phyloP scores from a whole-genome alignment of 768 basidiomycete species.

The Auricularia sp. region DNA sequence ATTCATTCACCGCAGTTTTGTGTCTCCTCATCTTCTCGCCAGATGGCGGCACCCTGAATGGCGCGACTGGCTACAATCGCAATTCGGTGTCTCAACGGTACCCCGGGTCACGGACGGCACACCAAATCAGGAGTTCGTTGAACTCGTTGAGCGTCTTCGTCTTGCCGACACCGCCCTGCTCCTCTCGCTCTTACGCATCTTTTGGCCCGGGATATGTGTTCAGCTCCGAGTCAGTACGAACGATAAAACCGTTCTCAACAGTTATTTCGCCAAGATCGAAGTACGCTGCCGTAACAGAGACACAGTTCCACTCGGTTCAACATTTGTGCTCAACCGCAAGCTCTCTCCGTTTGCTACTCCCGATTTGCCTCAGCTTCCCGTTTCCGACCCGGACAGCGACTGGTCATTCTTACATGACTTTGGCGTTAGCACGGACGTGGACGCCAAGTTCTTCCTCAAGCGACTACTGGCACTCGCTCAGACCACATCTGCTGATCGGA shows the following conservation, averaged over 20 bases:
- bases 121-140: neutral
- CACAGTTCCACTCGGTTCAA: neutral
- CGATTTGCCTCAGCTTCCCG: conserved; percentile 12
- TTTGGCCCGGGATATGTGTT: neutral
- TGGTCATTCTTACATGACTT: conserved; percentile 13
- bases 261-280: neutral
- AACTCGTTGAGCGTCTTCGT: neutral
- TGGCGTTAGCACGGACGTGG: conserved; percentile 11
- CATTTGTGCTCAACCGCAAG: neutral
- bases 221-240: neutral
- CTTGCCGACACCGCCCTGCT: neutral
- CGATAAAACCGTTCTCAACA: neutral
- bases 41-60: neutral
- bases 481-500: conserved; percentile 1
- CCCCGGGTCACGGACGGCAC: neutral
- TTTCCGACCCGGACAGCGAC: conserved; percentile 10
- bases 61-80: neutral
- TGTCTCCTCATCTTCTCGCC: neutral
- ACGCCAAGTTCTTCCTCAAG: conserved; percentile 12
- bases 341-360: neutral
- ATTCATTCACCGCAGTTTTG: neutral
- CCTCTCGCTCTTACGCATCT: neutral
- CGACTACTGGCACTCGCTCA: conserved; percentile 10
- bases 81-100: neutral
- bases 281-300: neutral